Percentiles rank a stretch among this genome's conserved stretches.
phyloP scores from a whole-genome alignment of 306 rosid species.

The Vigna nakashimae region DNA sequence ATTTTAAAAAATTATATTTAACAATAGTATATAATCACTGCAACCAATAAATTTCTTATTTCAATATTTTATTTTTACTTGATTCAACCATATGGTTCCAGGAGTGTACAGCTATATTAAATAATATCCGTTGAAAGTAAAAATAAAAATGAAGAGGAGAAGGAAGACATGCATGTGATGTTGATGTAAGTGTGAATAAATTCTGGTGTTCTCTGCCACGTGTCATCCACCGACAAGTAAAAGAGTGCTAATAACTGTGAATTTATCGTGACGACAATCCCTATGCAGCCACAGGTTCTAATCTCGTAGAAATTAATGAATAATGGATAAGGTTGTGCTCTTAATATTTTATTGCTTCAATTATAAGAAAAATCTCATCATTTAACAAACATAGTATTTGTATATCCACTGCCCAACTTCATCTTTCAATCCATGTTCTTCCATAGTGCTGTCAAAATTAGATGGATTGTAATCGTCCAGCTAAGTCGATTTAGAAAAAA shows the following conservation, averaged over 20 bases:
- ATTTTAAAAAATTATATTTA: too few species aligned
- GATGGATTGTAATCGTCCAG: too few species aligned
- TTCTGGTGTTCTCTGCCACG: conserved; percentile 47
- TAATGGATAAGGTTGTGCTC: conserved; percentile 11
- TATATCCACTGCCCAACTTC: too few species aligned
- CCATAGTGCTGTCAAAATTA: too few species aligned
- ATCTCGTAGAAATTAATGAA: conserved; percentile 4
- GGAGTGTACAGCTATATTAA: too few species aligned
- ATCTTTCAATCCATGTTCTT: too few species aligned
- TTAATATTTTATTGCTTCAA: conserved; percentile 44
- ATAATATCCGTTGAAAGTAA: too few species aligned
- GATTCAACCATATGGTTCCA: too few species aligned
- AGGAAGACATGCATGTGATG: conserved; percentile 22
- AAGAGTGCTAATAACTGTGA: conserved; percentile 21
- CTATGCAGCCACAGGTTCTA: conserved; percentile 24
- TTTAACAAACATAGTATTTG: conserved; percentile 24
- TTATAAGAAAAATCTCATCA: conserved; percentile 54
- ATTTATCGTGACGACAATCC: conserved; percentile 47
- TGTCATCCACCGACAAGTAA: conserved; percentile 52
- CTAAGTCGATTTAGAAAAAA: too few species aligned
- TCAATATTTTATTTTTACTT: too few species aligned
- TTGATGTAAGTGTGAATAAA: conserved; percentile 37
- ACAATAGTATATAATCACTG: too few species aligned
- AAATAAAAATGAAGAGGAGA: neutral
- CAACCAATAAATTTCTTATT: too few species aligned